Conservation (phyloP, 306 rosid genomes). For the Dryas drummondii region DNA sequence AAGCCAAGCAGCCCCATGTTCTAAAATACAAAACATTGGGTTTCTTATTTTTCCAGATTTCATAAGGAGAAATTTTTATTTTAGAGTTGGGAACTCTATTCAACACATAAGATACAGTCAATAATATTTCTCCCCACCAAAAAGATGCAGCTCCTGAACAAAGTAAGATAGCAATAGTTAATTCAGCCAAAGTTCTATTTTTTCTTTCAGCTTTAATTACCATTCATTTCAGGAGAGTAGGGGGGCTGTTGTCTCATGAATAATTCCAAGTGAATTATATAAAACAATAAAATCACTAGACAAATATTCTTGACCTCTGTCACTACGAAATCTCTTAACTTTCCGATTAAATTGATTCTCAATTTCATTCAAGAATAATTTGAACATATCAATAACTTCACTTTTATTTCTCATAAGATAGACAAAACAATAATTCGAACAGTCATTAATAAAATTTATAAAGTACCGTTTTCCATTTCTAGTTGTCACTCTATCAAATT, state of each 20-base stretch:
- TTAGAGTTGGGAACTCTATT: neutral
- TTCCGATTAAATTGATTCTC: neutral
- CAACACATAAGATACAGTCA: neutral
- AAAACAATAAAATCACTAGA: neutral
- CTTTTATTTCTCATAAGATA: slow-evolving; percentile 3
- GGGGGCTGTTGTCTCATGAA: neutral
- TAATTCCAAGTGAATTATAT: neutral
- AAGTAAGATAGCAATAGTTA: neutral
- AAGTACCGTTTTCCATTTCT: neutral
- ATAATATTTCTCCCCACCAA: neutral
- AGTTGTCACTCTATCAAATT: too few relatives aligned
- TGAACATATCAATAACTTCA: neutral
- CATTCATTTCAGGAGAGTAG: neutral
- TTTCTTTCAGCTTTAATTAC: neutral
- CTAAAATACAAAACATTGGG: too few relatives aligned
- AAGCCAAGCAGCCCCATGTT: too few relatives aligned
- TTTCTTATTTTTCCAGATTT: too few relatives aligned
- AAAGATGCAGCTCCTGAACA: neutral
- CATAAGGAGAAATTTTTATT: too few relatives aligned
- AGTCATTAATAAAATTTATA: slow-evolving; percentile 1
- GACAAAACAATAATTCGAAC: neutral
- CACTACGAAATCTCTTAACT: neutral
- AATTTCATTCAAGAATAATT: neutral
- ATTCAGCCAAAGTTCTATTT: neutral
- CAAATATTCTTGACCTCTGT: neutral